These are phyloP conservation scores for Clonostachys solani DNA, from an alignment of 2,329 filamentous ascomycete genomes.

Conservation along the genomic window DNA sequence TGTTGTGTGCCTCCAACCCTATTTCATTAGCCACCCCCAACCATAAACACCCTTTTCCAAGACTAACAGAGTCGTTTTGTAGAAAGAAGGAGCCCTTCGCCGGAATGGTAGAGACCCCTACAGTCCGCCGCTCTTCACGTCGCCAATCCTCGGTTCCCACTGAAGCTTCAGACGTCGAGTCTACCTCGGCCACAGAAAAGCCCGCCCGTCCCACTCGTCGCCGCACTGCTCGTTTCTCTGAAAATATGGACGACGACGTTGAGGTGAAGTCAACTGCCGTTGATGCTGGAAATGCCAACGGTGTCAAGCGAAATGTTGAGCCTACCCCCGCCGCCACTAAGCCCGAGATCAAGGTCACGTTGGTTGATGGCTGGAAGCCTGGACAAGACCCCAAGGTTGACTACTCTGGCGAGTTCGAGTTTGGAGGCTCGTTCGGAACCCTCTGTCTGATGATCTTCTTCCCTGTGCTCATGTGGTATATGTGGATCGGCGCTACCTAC, in stretches of 20 bases:
- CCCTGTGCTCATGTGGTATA: slow-evolving; percentile 96
- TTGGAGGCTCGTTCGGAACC: slow-evolving; percentile 82
- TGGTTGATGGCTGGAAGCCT: slow-evolving; percentile 51
- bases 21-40: background rate
- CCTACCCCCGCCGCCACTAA: slow-evolving; percentile 11
- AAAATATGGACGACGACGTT: slow-evolving; percentile 43
- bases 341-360: background rate
- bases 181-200: slow-evolving; percentile 43
- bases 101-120: slow-evolving; percentile 56
- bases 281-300: slow-evolving; percentile 19
- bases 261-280: slow-evolving; percentile 18
- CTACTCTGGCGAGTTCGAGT: slow-evolving; percentile 67
- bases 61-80: background rate
- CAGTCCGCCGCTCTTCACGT: slow-evolving; percentile 34
- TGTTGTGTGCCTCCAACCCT: slow-evolving; percentile 1
- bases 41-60: background rate
- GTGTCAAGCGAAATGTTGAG: slow-evolving; percentile 6
- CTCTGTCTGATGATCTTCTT: slow-evolving; percentile 86
- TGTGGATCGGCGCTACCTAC: slow-evolving; percentile 95
- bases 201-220: slow-evolving; percentile 32
- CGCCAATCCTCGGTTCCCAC: slow-evolving; percentile 44
- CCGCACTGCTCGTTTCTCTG: slow-evolving; percentile 44
- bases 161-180: slow-evolving; percentile 40
- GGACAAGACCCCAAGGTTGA: slow-evolving; percentile 60
- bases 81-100: slow-evolving; percentile 60